Base-by-base conservation (phyloP, 192 early-diverging fungal species). In the Chytriomyces confervae region DNA sequence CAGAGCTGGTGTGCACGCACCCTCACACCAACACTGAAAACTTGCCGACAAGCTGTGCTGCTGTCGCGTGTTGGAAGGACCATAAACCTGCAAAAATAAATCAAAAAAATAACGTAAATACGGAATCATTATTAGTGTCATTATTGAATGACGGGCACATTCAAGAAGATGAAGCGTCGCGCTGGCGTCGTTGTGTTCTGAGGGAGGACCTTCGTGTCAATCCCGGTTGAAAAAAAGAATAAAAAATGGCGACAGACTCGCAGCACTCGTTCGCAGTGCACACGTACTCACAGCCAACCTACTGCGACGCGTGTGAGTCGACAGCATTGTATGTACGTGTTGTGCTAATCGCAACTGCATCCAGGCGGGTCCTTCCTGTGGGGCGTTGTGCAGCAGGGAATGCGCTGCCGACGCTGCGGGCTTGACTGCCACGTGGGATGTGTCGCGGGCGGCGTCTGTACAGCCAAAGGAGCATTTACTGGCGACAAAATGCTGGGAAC, bases 371-470 rank as follows among this genome's bases (percentile, higher is more conserved):
- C 89, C 61, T 80, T 93, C 57, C 83, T 94, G 53, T 94, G 93
- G 93, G 93, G 93, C 16, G 70, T 93, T 20, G 85, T 84, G 18
- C 87, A 86, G 63, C 92, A 94, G 73, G 93, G 93, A 6, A 69
- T 82, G 23, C 83, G 84, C 48, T 94, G 92, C 71, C 2, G 11
- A 8, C 24, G 6, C 18, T 74, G 72, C 72, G 72, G 72, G n/a
- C 1, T 62, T 66, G 71, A 62, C 48, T 83, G 80, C 61, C 50
- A 76, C 44, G 53, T 51, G 23, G 47, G 24, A 5, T 80, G 51
- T 60, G 47, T 48, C 50, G 57, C 7, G 16, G 3, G 5, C 13
- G 11, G 43, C n/a, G 29, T 48, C 44, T 29, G 47, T 29, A 1
- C 1, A 27, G 1, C 50, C 2, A 45, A 27, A 6, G 3, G 44